Conservation (phyloP, 2,329 filamentous ascomycete species). For the Sporothrix euskadiensis region DNA sequence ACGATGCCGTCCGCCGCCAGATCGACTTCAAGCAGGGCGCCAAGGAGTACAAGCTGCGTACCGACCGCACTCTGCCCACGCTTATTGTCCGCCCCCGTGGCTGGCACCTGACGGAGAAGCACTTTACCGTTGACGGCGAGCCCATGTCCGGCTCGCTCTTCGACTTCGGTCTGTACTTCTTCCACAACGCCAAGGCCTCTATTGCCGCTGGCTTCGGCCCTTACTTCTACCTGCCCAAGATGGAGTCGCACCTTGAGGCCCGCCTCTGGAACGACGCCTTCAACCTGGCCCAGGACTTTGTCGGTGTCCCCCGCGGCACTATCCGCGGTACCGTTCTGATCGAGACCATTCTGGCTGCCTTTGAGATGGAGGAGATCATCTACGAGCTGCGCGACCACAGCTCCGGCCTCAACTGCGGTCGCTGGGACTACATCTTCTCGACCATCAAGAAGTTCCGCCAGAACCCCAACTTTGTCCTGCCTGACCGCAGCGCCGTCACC, state of each 20-base stretch:
- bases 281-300: conserved; percentile 91
- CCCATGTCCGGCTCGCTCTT: conserved; percentile 90
- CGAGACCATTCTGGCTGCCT: conserved; percentile 95
- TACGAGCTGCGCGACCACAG: conserved; percentile 97
- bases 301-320: conserved; percentile 84
- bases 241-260: conserved; percentile 96
- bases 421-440: conserved; percentile 99
- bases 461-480: conserved; percentile 88
- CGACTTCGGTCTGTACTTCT: conserved; percentile 98
- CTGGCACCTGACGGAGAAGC: conserved; percentile 98
- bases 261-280: conserved; percentile 98
- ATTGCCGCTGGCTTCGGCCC: conserved; percentile 82
- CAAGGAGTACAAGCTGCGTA: conserved; percentile 97
- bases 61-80: conserved; percentile 79
- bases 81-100: conserved; percentile 92
- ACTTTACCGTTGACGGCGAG: conserved; percentile 92
- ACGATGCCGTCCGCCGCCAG: conserved; percentile 90
- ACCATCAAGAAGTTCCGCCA: conserved; percentile 99
- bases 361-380: conserved; percentile 99
- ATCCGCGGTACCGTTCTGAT: conserved; percentile 95
- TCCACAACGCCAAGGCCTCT: conserved; percentile 92
- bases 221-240: conserved; percentile 98
- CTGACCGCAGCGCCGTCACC: conserved; percentile 85
- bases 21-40: conserved; percentile 93
- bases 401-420: conserved; percentile 94